Evolutionary conservation across 1,284 basidiomycete genomes (phyloP), one percentile per base, ranked within the genome.

Genomic region (Leccinum angustisporum): DNA sequence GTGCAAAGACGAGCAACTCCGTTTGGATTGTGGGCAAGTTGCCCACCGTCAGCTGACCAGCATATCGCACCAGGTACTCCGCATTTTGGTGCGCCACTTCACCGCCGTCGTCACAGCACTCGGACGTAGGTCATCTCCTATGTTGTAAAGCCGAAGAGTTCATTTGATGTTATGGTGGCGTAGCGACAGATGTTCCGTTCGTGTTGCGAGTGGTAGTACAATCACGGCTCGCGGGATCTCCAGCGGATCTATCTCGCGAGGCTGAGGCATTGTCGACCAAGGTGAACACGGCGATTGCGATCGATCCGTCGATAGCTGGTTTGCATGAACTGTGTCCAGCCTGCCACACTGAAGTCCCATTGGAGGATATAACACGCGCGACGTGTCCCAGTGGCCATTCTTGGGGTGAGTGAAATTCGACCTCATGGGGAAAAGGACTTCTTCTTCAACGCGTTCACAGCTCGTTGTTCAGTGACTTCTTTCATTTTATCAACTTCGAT

Each of bases 401-500:
- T 40, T 91, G 89, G 88, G 74, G 88, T 90, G 68, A 61, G 64
- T 61, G 65, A 71, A 58, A 64, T 60, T 60, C 58, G 40, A 58
- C 60, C 66, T 69, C 68, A 64, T 72, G 70, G 60, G 66, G 56
- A 36, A 18, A 56, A 51, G 34, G 61, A 7, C 63, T 68, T 68
- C 62, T 63, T 58, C 13, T 57, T 48, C 58, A 69, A 62, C 61
- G 67, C 63, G 67, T 63, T 63, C 61, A 62, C 68, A 90, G 88
- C 80, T 56, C 83, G 88, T 53, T 91, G 89, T 70, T 87, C 86
- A 14, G 78, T 90, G 59, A 91, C 88, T 53, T 86, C 86, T 40
- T 87, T 89, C 71, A 82, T 90, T 59, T 78, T 91, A 36, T 79
- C 87, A 31, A 90, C 87, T 59, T 81, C 87, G 14, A 79, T 78